Base-by-base conservation (phyloP, 176 grass and related monocot species). In the Urochloa ruziziensis region DNA sequence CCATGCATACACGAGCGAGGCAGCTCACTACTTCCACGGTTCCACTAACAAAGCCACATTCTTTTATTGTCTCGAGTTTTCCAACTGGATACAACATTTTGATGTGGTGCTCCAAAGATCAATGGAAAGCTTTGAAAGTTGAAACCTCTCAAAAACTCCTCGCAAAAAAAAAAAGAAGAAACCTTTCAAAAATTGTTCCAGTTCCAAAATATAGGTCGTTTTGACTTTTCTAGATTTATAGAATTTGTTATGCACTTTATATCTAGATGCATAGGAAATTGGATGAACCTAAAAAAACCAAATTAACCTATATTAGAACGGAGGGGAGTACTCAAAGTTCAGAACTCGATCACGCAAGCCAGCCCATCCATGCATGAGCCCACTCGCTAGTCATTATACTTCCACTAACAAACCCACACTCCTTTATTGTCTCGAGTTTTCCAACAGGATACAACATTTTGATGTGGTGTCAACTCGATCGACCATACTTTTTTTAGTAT, bases 361-460 rank as follows among this genome's bases (percentile, higher is more conserved):
- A 60, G 7, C n/a, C 9, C 51, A 25, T 56, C 7, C 51, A 59
- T 59, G 54, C 57, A 60, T 60, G 57, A 59, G n/a, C 24, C 58
- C 58, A 60, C 24, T 30, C 59, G 16, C 4, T 29, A n/a, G n/a
- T n/a, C n/a, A n/a, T n/a, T n/a, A n/a, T n/a, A 29, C 58, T 57
- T 61, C 25, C 25, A 15, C 25, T 15, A 29, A 29, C n/a, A 28
- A 61, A 29, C 5, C 27, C 59, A 59, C n/a, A 25, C 14, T 29
- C 29, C 4, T 66, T 66, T 66, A 37, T 62, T 62, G 2, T 14
- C 27, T 17, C 59, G 23, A 37, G 63, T 36, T 36, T 37, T 65
- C 33, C 33, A 66, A 66, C n/a, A n/a, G n/a, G 63, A 32, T n/a
- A 67, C 64, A 67, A 67, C 61, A 59, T 59, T 64, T 64, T 62